Conservation (phyloP, 208 protist species). For the Leishmania gerbilli region DNA sequence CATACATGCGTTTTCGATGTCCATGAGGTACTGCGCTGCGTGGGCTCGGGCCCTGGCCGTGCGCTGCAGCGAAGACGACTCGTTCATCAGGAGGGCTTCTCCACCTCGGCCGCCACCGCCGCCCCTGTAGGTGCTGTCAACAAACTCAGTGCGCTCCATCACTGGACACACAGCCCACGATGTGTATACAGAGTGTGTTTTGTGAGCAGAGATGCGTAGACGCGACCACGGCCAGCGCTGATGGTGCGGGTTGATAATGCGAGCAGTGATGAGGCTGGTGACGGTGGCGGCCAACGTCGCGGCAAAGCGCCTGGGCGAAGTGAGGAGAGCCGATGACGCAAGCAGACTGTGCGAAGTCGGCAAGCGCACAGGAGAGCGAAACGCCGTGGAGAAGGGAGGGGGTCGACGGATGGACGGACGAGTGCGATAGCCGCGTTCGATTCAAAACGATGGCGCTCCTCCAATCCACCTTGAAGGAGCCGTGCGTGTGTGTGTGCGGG, state of each 20-base stretch:
- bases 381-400: neutral
- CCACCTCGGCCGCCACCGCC: neutral
- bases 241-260: neutral
- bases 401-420: neutral
- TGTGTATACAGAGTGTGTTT: neutral
- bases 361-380: neutral
- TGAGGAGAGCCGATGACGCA: neutral
- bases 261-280: neutral
- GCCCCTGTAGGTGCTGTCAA: neutral
- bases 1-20: slow-evolving; percentile 32
- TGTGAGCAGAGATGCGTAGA: neutral
- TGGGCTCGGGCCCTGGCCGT: slow-evolving; percentile 47
- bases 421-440: neutral
- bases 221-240: neutral
- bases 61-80: slow-evolving; percentile 13
- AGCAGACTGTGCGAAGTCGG: neutral
- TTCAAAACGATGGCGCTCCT: neutral
- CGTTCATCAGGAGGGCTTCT: neutral
- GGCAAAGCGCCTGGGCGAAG: neutral
- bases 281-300: neutral
- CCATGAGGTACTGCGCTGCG: slow-evolving; percentile 48
- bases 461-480: neutral
- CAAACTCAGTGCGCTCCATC: slow-evolving; percentile 4
- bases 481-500: neutral
- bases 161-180: neutral